phyloP scores from a whole-genome alignment of 495 filamentous ascomycete species.

The Chaetomium cochliodes region DNA sequence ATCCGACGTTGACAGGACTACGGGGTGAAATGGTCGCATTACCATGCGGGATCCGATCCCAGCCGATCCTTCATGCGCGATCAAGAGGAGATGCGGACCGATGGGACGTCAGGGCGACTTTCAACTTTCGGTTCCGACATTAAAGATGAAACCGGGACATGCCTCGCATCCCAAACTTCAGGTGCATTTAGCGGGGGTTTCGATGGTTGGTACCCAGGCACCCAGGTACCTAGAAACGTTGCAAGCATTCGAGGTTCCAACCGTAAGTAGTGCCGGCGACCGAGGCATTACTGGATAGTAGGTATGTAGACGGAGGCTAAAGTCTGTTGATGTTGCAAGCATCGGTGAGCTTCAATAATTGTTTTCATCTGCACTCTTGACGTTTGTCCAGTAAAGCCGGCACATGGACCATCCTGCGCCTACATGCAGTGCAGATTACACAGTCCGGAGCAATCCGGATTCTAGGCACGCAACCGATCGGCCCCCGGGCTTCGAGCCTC shows the following conservation, averaged over 20 bases:
- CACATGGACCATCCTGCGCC: no score
- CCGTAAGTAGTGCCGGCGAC: no score
- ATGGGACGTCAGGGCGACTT: neutral
- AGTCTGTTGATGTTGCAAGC: no score
- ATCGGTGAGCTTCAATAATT: no score
- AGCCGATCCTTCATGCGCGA: constrained; percentile 23
- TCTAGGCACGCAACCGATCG: neutral
- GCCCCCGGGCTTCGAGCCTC: constrained; percentile 14
- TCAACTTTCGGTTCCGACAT: constrained; percentile 7
- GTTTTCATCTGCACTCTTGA: no score
- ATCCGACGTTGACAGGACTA: no score
- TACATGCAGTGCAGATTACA: no score
- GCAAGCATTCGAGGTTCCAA: neutral
- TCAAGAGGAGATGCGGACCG: constrained; percentile 7
- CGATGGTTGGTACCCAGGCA: neutral
- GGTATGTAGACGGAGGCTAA: no score
- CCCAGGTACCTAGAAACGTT: no score
- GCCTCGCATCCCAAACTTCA: neutral
- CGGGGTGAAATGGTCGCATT: constrained; percentile 3
- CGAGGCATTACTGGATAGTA: no score
- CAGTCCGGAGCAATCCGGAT: neutral
- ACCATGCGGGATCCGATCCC: constrained; percentile 5
- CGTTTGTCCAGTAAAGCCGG: no score
- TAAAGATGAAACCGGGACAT: constrained; percentile 17
- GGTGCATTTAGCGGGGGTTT: neutral